Conservation (phyloP, 148 eudicot species). For the Chenopodium berlandieri region DNA sequence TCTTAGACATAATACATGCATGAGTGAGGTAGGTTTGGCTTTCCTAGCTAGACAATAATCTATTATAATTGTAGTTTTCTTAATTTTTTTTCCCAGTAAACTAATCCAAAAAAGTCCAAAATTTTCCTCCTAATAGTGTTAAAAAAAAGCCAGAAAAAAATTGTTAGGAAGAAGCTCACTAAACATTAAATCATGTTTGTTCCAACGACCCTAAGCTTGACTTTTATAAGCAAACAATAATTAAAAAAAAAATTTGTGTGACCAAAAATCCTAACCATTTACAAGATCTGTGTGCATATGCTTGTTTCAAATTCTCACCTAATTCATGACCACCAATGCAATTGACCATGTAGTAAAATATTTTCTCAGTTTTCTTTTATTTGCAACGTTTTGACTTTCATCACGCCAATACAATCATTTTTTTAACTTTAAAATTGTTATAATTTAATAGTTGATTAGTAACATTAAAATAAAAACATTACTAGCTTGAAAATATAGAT, state of each 20-base stretch:
- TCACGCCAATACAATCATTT: too few relatives aligned
- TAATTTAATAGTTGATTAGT: too few relatives aligned
- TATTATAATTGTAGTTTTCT: not conserved
- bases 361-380: too few relatives aligned
- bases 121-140: not conserved
- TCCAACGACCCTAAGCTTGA: conserved; percentile 23
- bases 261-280: conserved; percentile 1
- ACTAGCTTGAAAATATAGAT: too few relatives aligned
- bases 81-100: not conserved
- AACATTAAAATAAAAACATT: too few relatives aligned
- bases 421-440: too few relatives aligned
- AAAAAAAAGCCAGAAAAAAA: not conserved
- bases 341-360: conserved; percentile 9
- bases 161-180: conserved; percentile 10
- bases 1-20: not conserved
- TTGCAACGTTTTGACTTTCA: too few relatives aligned
- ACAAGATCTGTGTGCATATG: not conserved
- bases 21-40: conserved; percentile 18
- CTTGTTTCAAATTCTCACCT: conserved; percentile 31
- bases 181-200: conserved; percentile 12
- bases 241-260: too few relatives aligned
- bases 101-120: conserved; percentile 21
- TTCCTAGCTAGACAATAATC: not conserved
- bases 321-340: conserved; percentile 13
- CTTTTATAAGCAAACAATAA: not conserved